Base-by-base conservation (phyloP, 2,329 filamentous ascomycete genomes). In the Cladosporium phlei region DNA sequence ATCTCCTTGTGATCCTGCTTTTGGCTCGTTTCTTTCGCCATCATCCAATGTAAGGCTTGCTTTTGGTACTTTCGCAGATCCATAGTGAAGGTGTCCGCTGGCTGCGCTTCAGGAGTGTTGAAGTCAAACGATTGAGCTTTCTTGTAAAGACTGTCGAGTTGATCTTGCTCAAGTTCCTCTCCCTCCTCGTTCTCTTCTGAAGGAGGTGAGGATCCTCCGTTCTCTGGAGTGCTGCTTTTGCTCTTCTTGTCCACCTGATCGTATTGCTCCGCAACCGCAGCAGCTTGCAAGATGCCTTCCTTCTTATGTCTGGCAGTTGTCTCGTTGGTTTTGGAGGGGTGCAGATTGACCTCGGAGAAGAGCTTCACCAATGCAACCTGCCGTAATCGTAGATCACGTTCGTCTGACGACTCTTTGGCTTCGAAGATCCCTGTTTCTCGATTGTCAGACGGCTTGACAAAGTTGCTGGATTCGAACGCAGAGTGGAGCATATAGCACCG, bases 121-220 rank as follows among this genome's bases (percentile, higher is more conserved):
- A 98, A 97, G 64, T 98, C 93, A 59, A 97, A 97, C 0, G 88
- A 90, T 61, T 98, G 93, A 0, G 93, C 93, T 62, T 98, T 98
- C 60, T 85, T 88, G 67, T 98, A 98, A 1, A 98, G 69, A 0
- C 86, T 82, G 63, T 98, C 93, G 3, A 98, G 82, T 63, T 98
- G 93, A 58, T 95, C 90, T 65, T 97, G 88, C 61, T 97, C 89
- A 0, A 98, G 76, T 66, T 97, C 90, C 57, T 90, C 79, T 2
- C 89, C 89, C 27, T 96, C 90, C 0, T 74, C 73, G 20, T 59
- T 57, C 37, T 81, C 86, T 4, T 79, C 77, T 0, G 74, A 73
- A 3, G 71, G 68, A n/a, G 83, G 77, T 0, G 82, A 82, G 1
- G 72, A 74, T 10, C 69, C 69, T 11, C 66, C 63, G 25, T 68